These are phyloP conservation scores for Fusarium anthophilum DNA, from an alignment of 2,329 filamentous ascomycete genomes.

Conservation along the genomic window DNA sequence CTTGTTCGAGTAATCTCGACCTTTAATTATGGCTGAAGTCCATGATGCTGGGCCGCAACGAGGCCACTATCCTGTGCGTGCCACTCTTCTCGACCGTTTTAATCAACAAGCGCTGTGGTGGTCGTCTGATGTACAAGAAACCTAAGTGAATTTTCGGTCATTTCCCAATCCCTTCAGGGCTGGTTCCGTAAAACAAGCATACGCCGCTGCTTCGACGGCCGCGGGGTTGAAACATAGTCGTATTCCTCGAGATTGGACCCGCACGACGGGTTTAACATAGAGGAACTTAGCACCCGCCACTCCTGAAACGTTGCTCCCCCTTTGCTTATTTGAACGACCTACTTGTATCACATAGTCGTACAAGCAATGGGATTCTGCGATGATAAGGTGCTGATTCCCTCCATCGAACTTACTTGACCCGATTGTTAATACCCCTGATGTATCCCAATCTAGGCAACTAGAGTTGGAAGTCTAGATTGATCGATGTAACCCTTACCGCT, in stretches of 20 bases:
- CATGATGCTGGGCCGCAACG: slow-evolving; percentile 6
- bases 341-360: background rate
- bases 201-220: background rate
- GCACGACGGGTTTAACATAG: slow-evolving; percentile 1
- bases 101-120: background rate
- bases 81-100: background rate
- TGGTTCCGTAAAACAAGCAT: background rate
- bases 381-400: background rate
- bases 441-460: background rate
- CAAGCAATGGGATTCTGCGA: background rate
- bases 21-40: background rate
- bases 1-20: slow-evolving; percentile 6
- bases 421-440: background rate
- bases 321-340: slow-evolving; percentile 8
- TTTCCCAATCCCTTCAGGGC: background rate
- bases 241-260: slow-evolving; percentile 2
- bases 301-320: background rate
- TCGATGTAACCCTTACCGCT: background rate
- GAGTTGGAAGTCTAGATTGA: slow-evolving; percentile 1
- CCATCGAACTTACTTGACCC: background rate
- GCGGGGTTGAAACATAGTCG: background rate
- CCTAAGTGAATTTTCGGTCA: background rate
- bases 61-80: background rate
- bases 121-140: background rate
- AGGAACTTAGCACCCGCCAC: background rate